Percentiles rank a stretch among this genome's conserved stretches.
Evolutionary conservation across 257 asterid genomes (phyloP).

Genomic region (Apocynum venetum): DNA sequence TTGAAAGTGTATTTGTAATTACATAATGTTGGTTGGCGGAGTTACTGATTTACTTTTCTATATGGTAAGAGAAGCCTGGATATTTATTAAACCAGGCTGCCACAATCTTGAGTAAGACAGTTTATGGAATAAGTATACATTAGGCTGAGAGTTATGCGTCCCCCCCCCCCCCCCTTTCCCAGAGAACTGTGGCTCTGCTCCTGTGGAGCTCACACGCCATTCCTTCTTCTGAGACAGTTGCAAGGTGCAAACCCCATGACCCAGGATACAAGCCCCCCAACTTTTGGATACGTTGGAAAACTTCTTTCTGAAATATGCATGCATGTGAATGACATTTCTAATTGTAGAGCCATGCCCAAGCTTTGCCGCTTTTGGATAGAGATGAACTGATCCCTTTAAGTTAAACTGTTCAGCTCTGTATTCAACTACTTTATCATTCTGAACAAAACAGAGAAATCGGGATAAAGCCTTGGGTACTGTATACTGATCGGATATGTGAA

Average conservation of each 20-base stretch:
- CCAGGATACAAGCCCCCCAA: no score
- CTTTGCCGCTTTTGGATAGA: background rate
- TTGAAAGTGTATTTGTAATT: constrained; percentile 1
- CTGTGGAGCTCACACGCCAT: no score
- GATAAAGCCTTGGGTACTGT: background rate
- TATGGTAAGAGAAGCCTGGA: no score
- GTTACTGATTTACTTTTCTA: no score
- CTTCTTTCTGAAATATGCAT: background rate
- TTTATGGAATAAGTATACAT: background rate
- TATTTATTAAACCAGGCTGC: background rate
- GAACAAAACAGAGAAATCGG: background rate
- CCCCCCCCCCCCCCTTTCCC: background rate
- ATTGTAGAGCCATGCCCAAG: background rate
- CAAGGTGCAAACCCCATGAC: background rate
- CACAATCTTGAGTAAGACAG: background rate
- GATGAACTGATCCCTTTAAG: background rate
- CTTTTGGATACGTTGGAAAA: no score
- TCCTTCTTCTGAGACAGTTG: background rate
- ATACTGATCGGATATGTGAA: background rate
- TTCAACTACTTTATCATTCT: background rate
- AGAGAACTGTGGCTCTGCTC: background rate
- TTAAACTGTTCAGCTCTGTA: background rate
- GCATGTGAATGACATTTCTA: background rate
- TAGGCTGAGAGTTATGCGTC: background rate
- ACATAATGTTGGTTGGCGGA: background rate